Evolutionary conservation across 176 grass and related monocot genomes (phyloP), one percentile per base, ranked within the genome.

Genomic region (Canna indica): DNA sequence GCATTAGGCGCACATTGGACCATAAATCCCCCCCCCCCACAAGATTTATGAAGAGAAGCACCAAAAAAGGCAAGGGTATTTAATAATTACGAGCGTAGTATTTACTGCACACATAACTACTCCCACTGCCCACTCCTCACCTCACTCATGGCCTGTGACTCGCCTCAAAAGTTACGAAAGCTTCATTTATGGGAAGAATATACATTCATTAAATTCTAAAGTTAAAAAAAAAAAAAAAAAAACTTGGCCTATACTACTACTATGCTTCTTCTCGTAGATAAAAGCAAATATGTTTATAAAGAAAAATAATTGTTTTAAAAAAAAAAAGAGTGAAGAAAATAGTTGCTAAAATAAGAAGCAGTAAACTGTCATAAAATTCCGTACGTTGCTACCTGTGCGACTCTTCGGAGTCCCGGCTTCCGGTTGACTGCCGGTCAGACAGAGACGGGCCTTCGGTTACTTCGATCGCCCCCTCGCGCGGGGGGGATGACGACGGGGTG

Each of bases 401-500:
- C 26, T 14, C 58, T 30, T 30, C 25, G 29, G 24, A 60, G 27
- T 14, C 26, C 1, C 3, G 1, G 8, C 58, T 27, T 60, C 27
- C 2, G 58, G 10, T 60, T 25, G 12, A 14, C 28, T 12, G 58
- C 13, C 14, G 28, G 15, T 14, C 14, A 50, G 20, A 18, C 14
- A 16, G 59, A 33, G 30, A 33, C 28, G 16, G 16, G 15, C 5
- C 14, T 1, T 17, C 15, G 15, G 59, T 29, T 11, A 7, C 11
- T 17, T 68, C 35, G 44, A 36, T 6, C n/a, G 38, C 38, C 13
- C 28, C 53, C 45, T n/a, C 17, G 13, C 44, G 28, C 18, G 31
- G 60, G 13, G 61, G 74, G 53, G 74, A 76, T 22, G 74, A 31
- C 20, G 74, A 22, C 31, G 59, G 60, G 4, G 74, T 66, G 74